Evolutionary conservation across 768 basidiomycete genomes (phyloP), one percentile per base, ranked within the genome.

Genomic region (Leccinellum albellum): DNA sequence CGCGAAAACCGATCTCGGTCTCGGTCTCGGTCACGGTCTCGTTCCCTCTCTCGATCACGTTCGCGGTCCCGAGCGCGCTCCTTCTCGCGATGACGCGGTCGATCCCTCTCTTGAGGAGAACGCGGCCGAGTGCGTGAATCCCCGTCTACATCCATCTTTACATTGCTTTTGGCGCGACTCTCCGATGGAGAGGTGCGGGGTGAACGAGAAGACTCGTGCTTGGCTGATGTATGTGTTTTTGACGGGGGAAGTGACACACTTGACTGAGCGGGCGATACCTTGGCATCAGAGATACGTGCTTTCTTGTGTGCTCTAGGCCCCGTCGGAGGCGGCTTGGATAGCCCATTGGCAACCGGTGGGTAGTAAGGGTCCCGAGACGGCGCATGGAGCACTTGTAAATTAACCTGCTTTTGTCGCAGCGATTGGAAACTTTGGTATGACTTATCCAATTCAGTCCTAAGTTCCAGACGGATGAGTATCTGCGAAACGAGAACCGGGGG

Each of bases 251-350:
- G 70, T 7, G 70, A 68, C 15, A 60, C 60, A 20, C 56, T 71
- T 40, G 74, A 73, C 33, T 64, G 70, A 23, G 68, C 64, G 20
- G 73, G 75, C 6, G 75, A 75, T 37, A 65, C 55, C 53, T 68
- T 74, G 6, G 76, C 35, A 17, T 88, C 87, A 13, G 88, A 85
- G 6, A 91, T 73, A 12, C 91, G 85, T 15, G 83, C 85, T 65
- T 88, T 89, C 77, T 93, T 93, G 71, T 88, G 78, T 24, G 88
- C 87, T 54, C 91, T 82, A 3, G 91, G 91, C 12, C 85, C 91
- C 0, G 89, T 93, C 0, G 91, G 91, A 7, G 82, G 86, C 3
- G 75, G 77, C 68, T 85, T 89, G 58, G 59, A 63, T 61, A 72
- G 54, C 13, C 74, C 74, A 51, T 74, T 73, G 54, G 73, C 63